Conservation (phyloP, 352 stramenopile genomes). For the Pythium periplocum region DNA sequence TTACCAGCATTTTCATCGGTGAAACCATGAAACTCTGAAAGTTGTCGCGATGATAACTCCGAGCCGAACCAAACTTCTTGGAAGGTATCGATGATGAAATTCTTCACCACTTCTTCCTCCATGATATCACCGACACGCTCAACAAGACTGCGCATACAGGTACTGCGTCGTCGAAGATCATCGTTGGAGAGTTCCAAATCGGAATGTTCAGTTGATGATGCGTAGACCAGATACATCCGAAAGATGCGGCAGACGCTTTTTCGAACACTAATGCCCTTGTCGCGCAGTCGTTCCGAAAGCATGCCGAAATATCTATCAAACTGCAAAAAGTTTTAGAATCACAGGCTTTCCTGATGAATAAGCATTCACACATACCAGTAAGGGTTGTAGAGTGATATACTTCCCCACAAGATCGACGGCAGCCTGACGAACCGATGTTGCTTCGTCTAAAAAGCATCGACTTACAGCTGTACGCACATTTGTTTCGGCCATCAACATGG, state of each 20-base stretch:
- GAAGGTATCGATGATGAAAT: conserved; percentile 83
- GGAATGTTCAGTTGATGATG: conserved; percentile 1
- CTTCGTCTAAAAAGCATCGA: conserved; percentile 70
- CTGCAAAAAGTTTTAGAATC: conserved; percentile 18
- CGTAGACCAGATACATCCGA: conserved; percentile 34
- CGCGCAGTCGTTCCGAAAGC: conserved; percentile 60
- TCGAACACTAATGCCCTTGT: conserved; percentile 82
- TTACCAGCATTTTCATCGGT: conserved; percentile 16
- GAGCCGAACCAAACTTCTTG: conserved; percentile 84
- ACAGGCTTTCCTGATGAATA: conserved; percentile 1
- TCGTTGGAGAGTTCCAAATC: conserved; percentile 11
- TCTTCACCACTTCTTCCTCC: conserved; percentile 77
- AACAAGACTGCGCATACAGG: conserved; percentile 70
- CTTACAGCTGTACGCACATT: conserved; percentile 50
- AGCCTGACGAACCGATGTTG: conserved; percentile 75
- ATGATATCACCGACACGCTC: conserved; percentile 64
- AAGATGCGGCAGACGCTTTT: conserved; percentile 86
- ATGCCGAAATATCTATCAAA: conserved; percentile 82
- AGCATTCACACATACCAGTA: conserved; percentile 50
- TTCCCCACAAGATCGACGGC: conserved; percentile 83
- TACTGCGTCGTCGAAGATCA: conserved; percentile 48
- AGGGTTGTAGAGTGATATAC: conserved; percentile 64
- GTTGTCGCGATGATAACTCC: conserved; percentile 37
- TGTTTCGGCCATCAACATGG: conserved; percentile 75
- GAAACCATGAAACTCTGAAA: conserved; percentile 34